Evolutionary conservation across 179 eudicot species (phyloP), one percentile per base, ranked within the genome.

Genomic region (Silene vulgaris): DNA sequence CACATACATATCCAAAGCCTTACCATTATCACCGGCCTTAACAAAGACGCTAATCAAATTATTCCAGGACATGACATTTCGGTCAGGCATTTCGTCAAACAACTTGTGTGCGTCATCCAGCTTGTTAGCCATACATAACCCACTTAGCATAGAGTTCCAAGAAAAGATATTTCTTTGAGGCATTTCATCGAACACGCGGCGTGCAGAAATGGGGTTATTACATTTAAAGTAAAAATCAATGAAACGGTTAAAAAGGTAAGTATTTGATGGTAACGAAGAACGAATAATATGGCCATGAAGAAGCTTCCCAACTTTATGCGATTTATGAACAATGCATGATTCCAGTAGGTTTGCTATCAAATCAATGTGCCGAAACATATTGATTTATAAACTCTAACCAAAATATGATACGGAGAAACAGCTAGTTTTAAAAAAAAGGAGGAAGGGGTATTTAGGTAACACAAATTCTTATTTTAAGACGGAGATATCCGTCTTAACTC

Each of bases 61-160:
- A 80, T 90, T 92, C 89, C 90, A 92, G 16, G 97, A 86, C 9
- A 92, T 83, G 2, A 75, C 72, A 76, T 85, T 87, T 76, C 88
- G 84, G 28, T 90, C 89, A 26, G 93, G 90, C 89, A 89, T 89
- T 80, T 83, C 78, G 66, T 72, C 89, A 73, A 91, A 90, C 83
- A 89, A 0, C 4, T 65, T 28, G 17, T 64, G 62, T 8, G 96
- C 90, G 26, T 83, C 84, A 1, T 57, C 54, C 19, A 86, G 48
- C 67, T 80, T 78, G n/a, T 72, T 79, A 11, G 68, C 65, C 30
- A 83, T 81, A 65, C 91, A 86, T 13, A 82, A 84, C 6, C 83
- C 82, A 66, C 84, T 79, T 14, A 91, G 75, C 87, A 90, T 82
- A 32, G 92, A 80, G 76, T 88, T 86, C 89, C 92, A 90, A 29